Percentiles rank a stretch among this genome's conserved stretches.
Evolutionary conservation across 2,329 filamentous ascomycete species (phyloP).

Genomic region (Zymoseptoria passerinii): DNA sequence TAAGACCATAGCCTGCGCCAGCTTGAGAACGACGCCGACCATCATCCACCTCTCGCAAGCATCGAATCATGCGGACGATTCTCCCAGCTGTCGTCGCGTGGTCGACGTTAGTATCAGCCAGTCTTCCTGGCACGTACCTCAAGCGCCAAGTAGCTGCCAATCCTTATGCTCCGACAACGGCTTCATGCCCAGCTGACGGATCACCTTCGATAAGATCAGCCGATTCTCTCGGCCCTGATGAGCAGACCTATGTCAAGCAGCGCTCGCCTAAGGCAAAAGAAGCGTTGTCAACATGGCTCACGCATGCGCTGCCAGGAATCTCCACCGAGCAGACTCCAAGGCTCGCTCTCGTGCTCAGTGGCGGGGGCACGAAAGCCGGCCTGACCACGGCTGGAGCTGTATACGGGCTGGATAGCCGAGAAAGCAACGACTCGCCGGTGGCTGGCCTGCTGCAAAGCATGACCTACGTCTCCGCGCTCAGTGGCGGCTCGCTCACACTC

Average conservation of each 20-base stretch:
- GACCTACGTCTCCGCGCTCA: constrained; percentile 11
- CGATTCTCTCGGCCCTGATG: constrained; percentile 4
- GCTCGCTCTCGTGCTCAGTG: constrained; percentile 8
- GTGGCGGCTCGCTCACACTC: constrained; percentile 11
- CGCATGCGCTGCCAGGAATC: constrained; percentile 1
- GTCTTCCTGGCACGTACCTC: not conserved
- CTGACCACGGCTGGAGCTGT: constrained; percentile 11
- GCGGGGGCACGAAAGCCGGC: constrained; percentile 11
- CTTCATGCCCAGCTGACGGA: not conserved
- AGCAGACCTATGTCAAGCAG: constrained; percentile 3
- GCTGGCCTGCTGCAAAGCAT: constrained; percentile 9
- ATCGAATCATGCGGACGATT: not conserved
- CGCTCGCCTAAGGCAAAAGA: constrained; percentile 1
- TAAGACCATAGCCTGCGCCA: not conserved
- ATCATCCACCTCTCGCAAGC: not conserved
- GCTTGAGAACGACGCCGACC: not conserved
- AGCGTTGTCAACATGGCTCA: constrained; percentile 6
- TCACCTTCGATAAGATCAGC: constrained; percentile 3
- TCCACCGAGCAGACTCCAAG: constrained; percentile 3
- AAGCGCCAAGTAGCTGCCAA: constrained; percentile 4
- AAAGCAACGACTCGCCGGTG: constrained; percentile 3
- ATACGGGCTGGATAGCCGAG: constrained; percentile 8
- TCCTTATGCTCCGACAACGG: constrained; percentile 3
- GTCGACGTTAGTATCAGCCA: not conserved
- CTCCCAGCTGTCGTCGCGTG: not conserved